Percentiles rank a stretch among this genome's conserved stretches.
These are phyloP conservation scores for Calonectria multiphialidica DNA, from an alignment of 2,329 filamentous ascomycete genomes.

Conservation along the genomic window DNA sequence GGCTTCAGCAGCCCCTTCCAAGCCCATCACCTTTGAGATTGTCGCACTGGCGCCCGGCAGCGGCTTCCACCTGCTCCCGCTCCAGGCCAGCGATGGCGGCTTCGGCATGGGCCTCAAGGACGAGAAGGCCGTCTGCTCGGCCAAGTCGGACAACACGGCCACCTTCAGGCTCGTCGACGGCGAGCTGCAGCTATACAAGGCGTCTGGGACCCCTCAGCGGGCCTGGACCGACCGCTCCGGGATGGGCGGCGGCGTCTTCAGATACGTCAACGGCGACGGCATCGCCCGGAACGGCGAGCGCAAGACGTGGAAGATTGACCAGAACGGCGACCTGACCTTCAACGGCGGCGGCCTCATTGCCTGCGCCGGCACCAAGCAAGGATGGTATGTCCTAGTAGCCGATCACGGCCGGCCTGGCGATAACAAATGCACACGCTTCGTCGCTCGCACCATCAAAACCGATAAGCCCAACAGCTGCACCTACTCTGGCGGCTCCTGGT, in stretches of 20 bases:
- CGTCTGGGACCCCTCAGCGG: constrained; percentile 58
- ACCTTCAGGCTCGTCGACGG: constrained; percentile 62
- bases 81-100: constrained; percentile 58
- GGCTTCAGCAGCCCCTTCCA: constrained; percentile 41
- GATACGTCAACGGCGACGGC: constrained; percentile 60
- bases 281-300: constrained; percentile 57
- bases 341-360: constrained; percentile 60
- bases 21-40: constrained; percentile 58
- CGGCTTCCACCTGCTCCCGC: constrained; percentile 58
- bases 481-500: constrained; percentile 43
- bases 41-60: constrained; percentile 63
- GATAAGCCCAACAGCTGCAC: constrained; percentile 50
- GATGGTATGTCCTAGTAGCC: constrained; percentile 54
- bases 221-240: constrained; percentile 68
- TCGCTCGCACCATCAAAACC: constrained; percentile 43
- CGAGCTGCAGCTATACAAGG: constrained; percentile 60
- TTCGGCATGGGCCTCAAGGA: constrained; percentile 55
- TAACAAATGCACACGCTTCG: constrained; percentile 53
- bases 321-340: constrained; percentile 59
- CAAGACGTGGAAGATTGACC: constrained; percentile 60
- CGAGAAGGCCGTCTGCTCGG: constrained; percentile 64
- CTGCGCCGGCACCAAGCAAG: constrained; percentile 59
- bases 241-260: constrained; percentile 67
- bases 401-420: constrained; percentile 50
- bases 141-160: constrained; percentile 53